Evolutionary conservation across 257 asterid genomes (phyloP).

Genomic region (Fraxinus quadrangulata): DNA sequence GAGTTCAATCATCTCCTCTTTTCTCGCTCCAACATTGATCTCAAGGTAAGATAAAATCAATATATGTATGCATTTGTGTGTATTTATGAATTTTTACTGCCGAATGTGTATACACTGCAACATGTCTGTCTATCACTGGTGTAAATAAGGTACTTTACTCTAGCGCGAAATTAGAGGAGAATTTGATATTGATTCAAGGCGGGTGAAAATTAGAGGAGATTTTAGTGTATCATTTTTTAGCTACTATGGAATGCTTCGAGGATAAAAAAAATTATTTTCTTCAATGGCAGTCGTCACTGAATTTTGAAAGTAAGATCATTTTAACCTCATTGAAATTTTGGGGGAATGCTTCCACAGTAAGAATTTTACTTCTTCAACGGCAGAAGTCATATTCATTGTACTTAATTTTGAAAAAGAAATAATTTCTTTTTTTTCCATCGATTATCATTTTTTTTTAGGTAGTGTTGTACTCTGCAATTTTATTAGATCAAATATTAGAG

Average conservation of each 20-base stretch:
- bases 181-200: neutral
- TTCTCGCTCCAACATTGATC: constrained; percentile 74
- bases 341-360: neutral
- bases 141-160: no score
- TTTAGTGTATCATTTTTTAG: neutral
- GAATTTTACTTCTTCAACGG: neutral
- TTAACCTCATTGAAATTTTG: neutral
- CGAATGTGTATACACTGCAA: neutral
- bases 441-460: no score
- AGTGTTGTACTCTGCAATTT: neutral
- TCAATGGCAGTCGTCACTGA: neutral
- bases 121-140: neutral
- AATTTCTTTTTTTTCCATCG: no score
- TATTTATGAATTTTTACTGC: neutral
- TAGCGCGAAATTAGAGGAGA: neutral
- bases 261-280: neutral
- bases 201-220: neutral
- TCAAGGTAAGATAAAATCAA: constrained; percentile 43
- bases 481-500: neutral
- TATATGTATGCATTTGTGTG: neutral
- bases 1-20: constrained; percentile 56
- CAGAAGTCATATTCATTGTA: neutral
- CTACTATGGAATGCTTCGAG: neutral
- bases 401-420: neutral
- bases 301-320: neutral